Evolutionary conservation across 352 stramenopile species (phyloP), one percentile per base, ranked within the genome.

Genomic region (Pythium sukuiense): DNA sequence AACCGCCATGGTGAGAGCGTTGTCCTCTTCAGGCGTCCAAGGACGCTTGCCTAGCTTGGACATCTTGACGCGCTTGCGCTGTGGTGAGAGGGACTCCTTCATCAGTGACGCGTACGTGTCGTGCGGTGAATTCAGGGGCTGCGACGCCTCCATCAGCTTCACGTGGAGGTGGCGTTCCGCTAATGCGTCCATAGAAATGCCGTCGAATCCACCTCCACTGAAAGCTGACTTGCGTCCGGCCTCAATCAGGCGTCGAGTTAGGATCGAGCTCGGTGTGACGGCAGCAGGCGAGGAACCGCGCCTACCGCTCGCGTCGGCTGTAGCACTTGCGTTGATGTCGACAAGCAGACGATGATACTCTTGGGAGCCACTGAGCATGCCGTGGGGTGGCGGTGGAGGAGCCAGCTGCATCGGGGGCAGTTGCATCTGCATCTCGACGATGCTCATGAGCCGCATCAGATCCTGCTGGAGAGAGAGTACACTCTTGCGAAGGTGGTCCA

Each of bases 391-490:
- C 2, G 60, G 54, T 18, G 50, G 18, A 11, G 67, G 68, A 5
- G 57, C 39, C 14, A 70, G 54, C 45, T 71, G 62, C 33, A 81
- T 57, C 0, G 61, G 61, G 12, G 81, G 80, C 65, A 91, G 75
- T 57, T 89, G 82, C 78, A 92, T 90, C 67, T 92, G 83, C 56
- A 90, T 76, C 68, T 92, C 81, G 6, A 92, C 76, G 33, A 90
- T 90, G 59, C 83, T 79, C 83, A 92, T 89, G 30, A 92, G 68
- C 13, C 83, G 79, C 39, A 92, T 82, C 2, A 92, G 71, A 33
- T 92, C 83, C 39, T 90, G 83, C 59, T 92, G 83, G 6, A 92
- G 69, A 8, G 83, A 82, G 37, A 92, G 43, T 18, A 92, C 81
- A 50, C 81, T 89, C 63, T 71, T 79, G 39, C 81, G 80, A 62